Percentiles rank a stretch among this genome's conserved stretches.
Conservation (phyloP, 2,329 filamentous ascomycete genomes). For the Bipolaris gigantea region DNA sequence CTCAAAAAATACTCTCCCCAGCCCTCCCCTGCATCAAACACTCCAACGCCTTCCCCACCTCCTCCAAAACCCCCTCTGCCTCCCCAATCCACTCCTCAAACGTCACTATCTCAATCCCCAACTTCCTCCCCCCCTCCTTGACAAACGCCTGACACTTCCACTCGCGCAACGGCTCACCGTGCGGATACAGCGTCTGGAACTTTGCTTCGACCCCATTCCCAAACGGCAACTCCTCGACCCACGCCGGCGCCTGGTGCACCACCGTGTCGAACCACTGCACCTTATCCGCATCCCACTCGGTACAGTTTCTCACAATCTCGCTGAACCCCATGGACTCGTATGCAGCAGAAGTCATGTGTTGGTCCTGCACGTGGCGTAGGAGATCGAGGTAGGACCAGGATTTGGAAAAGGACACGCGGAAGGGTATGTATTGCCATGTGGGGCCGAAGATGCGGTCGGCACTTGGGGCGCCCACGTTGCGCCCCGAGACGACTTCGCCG, state of each 20-base stretch:
- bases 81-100: constrained; percentile 59
- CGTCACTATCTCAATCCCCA: constrained; percentile 63
- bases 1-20: constrained; percentile 25
- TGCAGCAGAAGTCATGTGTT: constrained; percentile 37
- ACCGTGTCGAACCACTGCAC: constrained; percentile 44
- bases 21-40: constrained; percentile 24
- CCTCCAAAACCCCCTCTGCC: constrained; percentile 55
- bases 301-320: constrained; percentile 42
- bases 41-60: constrained; percentile 36
- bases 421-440: constrained; percentile 68
- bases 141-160: constrained; percentile 65
- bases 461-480: constrained; percentile 60
- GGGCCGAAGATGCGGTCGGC: constrained; percentile 64
- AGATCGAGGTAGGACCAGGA: constrained; percentile 48
- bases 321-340: constrained; percentile 45
- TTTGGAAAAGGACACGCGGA: constrained; percentile 59
- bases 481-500: constrained; percentile 66
- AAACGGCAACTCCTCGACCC: constrained; percentile 60
- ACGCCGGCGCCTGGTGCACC: constrained; percentile 50
- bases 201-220: constrained; percentile 35
- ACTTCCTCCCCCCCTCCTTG: constrained; percentile 51
- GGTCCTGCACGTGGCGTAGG: constrained; percentile 41
- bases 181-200: constrained; percentile 62
- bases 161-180: constrained; percentile 43
- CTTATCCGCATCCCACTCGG: constrained; percentile 32